Base-by-base conservation (phyloP, 176 grass and related monocot genomes). In the Canna indica region DNA sequence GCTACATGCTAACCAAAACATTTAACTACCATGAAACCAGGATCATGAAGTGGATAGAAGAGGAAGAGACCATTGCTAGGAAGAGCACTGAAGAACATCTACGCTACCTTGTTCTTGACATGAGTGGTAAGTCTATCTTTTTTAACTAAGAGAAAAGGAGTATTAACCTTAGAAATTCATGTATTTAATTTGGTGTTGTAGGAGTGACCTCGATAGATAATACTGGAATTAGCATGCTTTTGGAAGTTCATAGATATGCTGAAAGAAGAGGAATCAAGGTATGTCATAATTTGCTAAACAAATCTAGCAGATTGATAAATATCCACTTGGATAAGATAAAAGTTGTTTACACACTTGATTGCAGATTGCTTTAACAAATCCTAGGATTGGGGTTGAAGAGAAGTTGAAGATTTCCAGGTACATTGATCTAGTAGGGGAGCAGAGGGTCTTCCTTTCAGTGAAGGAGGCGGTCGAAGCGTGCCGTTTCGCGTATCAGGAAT, bases 11-110 rank as follows among this genome's bases (percentile, higher is more conserved):
- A 17, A 50, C 14, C 1, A 16, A 50, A 16, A 53, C 25, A 11
- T 59, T 11, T 26, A 13, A n/a, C 29, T 59, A 59, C 57, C 26
- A 29, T 53, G 4, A 59, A 59, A 29, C 26, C 10, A 96, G 93
- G 67, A 91, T 96, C 36, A 53, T 76, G 64, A 89, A 88, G 88
- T 96, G 93, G 93, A 79, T 91, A 58, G 88, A 88, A 68, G 86
- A 91, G 3, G 88, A 91, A 83, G 78, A 83, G 64, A 72, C 35
- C 18, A 18, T 53, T 18, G 61, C 54, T 62, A 85, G 82, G 73
- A 70, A 26, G 9, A 59, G n/a, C n/a, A n/a, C n/a, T n/a, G n/a
- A n/a, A n/a, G n/a, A 72, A 14, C 83, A 91, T 75, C 47, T 96
- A 64, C 83, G 87, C 56, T 81, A 71, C 64, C 20, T 90, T 20